Evolutionary conservation across 345 rosid genomes (phyloP), one percentile per base, ranked within the genome.

Genomic region (Eucalyptus virginea): DNA sequence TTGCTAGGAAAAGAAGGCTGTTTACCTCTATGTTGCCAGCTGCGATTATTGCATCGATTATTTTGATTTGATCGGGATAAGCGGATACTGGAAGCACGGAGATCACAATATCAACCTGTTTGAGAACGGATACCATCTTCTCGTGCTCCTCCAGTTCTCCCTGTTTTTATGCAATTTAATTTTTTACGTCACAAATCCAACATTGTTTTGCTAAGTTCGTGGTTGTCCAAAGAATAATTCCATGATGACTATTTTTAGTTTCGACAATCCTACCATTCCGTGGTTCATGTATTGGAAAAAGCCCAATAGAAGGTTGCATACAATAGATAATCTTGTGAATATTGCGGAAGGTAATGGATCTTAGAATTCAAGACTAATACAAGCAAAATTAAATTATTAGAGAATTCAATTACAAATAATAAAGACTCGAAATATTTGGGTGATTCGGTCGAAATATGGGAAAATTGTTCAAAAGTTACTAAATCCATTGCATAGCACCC

Each of bases 31-130:
- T 91, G 86, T 93, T 93, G 34, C 94, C 92, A 6, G 92, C 94
- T 42, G 87, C 91, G 87, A 92, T 93, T 69, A 93, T 94, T 37
- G 95, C 96, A 80, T 90, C 89, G 32, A 93, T 86, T 51, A 94
- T 91, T 45, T 93, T 86, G 85, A 91, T 69, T 87, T 94, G 96
- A 6, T 93, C 90, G 32, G 86, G 91, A 49, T 51, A 1, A 12
- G 87, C 90, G 23, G 94, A 94, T 12, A 51, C 58, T 23, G 92
- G 88, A 4, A 94, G 54, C 1, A 88, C 9, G 11, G 93, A 93
- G 50, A 94, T 94, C 11, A 93, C 94, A 18, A 93, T 86, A 69
- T 94, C 94, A 8, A 93, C 94, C 65, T 88, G 56, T 45, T 86
- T 30, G 89, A 94, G 69, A 5, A 69, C 42, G 1, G 65, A 77